Evolutionary conservation across 2,329 filamentous ascomycete species (phyloP), one percentile per base, ranked within the genome.

Genomic region (Xylaria sp.): DNA sequence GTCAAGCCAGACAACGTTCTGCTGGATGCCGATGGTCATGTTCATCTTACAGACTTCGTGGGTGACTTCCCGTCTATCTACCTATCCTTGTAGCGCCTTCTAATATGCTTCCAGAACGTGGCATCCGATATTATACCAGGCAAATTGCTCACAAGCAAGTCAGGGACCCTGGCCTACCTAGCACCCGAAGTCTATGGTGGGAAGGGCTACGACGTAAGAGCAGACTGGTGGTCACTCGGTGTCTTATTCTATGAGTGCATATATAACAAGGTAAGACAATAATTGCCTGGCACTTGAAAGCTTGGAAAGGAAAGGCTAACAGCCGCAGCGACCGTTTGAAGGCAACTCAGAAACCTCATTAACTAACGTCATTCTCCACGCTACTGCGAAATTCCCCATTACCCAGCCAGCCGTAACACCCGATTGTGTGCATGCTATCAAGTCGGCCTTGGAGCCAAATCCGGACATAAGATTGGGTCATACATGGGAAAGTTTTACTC

Each of bases 201-300:
- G 58, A 91, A 90, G 70, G 96, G 96, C 47, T 99, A 99, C 78
- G 91, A 92, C 69, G 90, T 90, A 55, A 93, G 96, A 75, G 94
- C 96, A 50, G 96, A 99, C 79, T 99, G 96, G 96, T 99, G 96
- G 96, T 98, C 96, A 5, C 82, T 99, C 25, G 96, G 96, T 58
- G 96, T 99, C 54, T 87, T 97, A n/a, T 98, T 98, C 80, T 99
- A 98, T 81, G 96, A 99, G 81, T 98, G 96, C 86, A 98, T 99
- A 73, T 99, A 98, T 84, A 97, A 97, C 83, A 98, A 97, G 91
- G 93, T 94, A 82, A 61, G 85, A 78, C 61, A 53, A 29, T 25
- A 44, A 44, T 44, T 44, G 13, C 27, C 40, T 29, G 42, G 57
- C 51, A 37, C 3, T 25, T 42, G 9, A 32, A 37, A 12, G 13